Evolutionary conservation across 2,329 filamentous ascomycete genomes (phyloP), one percentile per base, ranked within the genome.

Genomic region (Gnomoniopsis sp.): DNA sequence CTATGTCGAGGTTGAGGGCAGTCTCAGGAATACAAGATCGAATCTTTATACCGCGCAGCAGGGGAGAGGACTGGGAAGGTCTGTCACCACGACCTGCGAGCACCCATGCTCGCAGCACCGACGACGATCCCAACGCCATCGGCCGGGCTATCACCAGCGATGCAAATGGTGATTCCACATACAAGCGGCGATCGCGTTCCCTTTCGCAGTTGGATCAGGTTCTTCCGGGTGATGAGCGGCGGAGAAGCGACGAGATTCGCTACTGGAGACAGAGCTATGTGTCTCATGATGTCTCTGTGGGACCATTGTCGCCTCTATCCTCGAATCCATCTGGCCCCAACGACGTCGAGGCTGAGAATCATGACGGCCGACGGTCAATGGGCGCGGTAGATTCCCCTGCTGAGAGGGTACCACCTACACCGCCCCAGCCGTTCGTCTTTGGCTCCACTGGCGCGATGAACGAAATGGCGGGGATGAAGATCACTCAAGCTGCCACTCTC

Each of bases 201-300:
- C 68, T 88, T 12, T 84, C 83, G 0, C 81, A 83, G 11, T 72
- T 87, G 21, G 73, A 77, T 6, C 74, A 77, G 33, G 21, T 55
- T 7, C 21, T 43, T 6, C 63, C 77, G 21, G 71, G 72, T 3
- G 69, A 71, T 3, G 65, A 65, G 19, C 69, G 72, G 22, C 64
- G 63, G 2, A 79, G 84, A 33, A 87, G 83, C 66, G 83, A 85
- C 57, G 85, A 88, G 68, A 86, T 87, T 43, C 79, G 82, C 14
- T 85, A 84, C 65, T 87, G 85, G 84, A 77, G 85, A 60, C 80
- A 83, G 65, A 87, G 84, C 62, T 84, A 85, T n/a, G n/a, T n/a
- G n/a, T n/a, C n/a, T n/a, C n/a, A n/a, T 62, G 80, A 79, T 12
- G 30, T 61, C 22, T 21, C 17, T 49, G 77, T 76, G 1, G 77